Evolutionary conservation across 2,329 filamentous ascomycete genomes (phyloP).

Genomic region (Arthrobotrys conoides): DNA sequence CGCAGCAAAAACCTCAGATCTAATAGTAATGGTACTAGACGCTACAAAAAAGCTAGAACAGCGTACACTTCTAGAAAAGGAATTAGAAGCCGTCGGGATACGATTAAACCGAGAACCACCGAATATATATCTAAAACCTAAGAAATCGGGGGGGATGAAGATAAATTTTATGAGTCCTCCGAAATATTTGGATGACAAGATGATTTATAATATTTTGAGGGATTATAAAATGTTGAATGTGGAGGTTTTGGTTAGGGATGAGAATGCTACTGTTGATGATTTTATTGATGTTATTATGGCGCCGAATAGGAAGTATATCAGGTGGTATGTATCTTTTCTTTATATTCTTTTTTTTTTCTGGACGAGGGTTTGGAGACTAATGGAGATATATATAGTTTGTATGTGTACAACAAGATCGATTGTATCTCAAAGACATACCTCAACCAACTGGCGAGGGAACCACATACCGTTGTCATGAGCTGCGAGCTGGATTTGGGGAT

Average conservation of each 20-base stretch:
- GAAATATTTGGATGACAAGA: conserved; percentile 94
- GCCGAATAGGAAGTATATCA: conserved; percentile 97
- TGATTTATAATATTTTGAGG: conserved; percentile 95
- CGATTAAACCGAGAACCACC: conserved; percentile 91
- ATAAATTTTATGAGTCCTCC: conserved; percentile 93
- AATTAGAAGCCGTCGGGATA: conserved; percentile 95
- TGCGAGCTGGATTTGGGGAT: conserved; percentile 96
- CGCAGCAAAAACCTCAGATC: conserved; percentile 96
- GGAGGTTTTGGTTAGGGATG: conserved; percentile 94
- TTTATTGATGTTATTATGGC: conserved; percentile 99
- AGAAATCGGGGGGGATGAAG: conserved; percentile 98
- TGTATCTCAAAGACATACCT: conserved; percentile 93
- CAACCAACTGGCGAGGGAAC: conserved; percentile 90
- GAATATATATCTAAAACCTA: conserved; percentile 97
- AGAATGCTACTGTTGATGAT: conserved; percentile 94
- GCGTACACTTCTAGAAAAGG: conserved; percentile 86
- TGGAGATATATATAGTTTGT: conserved; percentile 73
- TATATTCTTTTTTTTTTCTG: not conserved
- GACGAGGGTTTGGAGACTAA: not conserved
- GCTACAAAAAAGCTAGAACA: conserved; percentile 97
- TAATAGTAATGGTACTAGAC: conserved; percentile 97
- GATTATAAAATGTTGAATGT: conserved; percentile 99
- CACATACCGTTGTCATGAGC: conserved; percentile 95
- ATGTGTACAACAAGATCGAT: conserved; percentile 99
- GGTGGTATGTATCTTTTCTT: conserved; percentile 69